Base-by-base conservation (phyloP, 2,329 filamentous ascomycete genomes). In the Cytospora piceae region DNA sequence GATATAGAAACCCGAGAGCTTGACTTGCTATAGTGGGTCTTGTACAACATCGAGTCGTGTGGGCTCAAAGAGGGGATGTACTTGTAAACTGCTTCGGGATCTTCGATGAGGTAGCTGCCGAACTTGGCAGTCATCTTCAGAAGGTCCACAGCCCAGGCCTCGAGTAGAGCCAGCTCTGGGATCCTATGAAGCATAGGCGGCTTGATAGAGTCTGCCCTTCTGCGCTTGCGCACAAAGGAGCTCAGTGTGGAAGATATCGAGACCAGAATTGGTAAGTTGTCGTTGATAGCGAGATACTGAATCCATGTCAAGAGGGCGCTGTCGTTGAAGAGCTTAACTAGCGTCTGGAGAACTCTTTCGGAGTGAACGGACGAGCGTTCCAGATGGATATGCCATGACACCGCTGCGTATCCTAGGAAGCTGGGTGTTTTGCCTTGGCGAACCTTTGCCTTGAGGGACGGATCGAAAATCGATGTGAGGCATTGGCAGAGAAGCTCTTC, bases 41-140 rank as follows among this genome's bases (percentile, higher is more conserved):
- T 68, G 61, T 69, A 64, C 0, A 75, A 63, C 2, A 67, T 58
- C 2, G 73, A 72, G 2, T 67, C 67, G 6, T 55, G 42, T 1
- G 73, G 73, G 54, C 71, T 70, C 12, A 75, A 58, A 3, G 69
- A 58, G 1, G 72, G 73, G 17, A 75, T 68, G 51, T 69, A 68
- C 22, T 71, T 71, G 49, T 73, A 71, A 34, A 75, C 72, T 2
- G 66, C 24, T n/a, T 54, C 53, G 0, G 73, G 71, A 32, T 72
- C 66, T n/a, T 71, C 54, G 0, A 64, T 31, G 2, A 75, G 57
- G 37, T 73, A 62, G 8, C 63, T 62, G 15, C 68, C 72, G 39
- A 71, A 71, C 46, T 70, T 71, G 27, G 64, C 69, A 6, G 68
- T 55, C n/a, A 71, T 62, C 54, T 69, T 72, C 46, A 72, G 61